A percentile compares a stretch with the other conserved stretches of the same genome.
These are phyloP conservation scores for Coemansia sp. DNA, from an alignment of 192 early-diverging fungal species.

Conservation along the genomic window DNA sequence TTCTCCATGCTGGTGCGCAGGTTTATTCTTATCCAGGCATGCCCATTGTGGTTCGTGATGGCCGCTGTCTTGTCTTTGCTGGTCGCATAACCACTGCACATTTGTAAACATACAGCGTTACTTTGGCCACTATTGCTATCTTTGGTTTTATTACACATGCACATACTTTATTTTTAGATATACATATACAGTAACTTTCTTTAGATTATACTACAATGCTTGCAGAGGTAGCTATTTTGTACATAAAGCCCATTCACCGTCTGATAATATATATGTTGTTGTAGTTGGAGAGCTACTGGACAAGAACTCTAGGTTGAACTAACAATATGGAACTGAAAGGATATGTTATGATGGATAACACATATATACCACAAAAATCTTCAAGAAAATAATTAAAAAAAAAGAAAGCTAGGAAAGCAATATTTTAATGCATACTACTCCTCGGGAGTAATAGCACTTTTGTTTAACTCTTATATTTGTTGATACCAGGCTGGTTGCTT, in stretches of 20 bases:
- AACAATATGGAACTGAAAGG: too few relatives aligned
- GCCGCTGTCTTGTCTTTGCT: constrained; percentile 39
- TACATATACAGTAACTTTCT: not conserved
- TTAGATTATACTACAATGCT: not conserved
- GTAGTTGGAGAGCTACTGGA: too few relatives aligned
- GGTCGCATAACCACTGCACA: constrained; percentile 20
- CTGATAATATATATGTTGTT: too few relatives aligned
- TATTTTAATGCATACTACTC: too few relatives aligned
- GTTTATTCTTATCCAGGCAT: constrained; percentile 36
- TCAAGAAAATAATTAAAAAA: too few relatives aligned
- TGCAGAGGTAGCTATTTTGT: not conserved
- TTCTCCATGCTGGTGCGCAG: constrained; percentile 26
- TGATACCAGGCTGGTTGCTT: too few relatives aligned
- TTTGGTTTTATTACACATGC: not conserved
- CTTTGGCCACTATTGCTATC: not conserved
- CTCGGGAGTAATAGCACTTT: too few relatives aligned
- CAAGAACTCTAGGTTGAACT: too few relatives aligned
- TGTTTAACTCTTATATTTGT: too few relatives aligned
- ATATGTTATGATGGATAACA: too few relatives aligned
- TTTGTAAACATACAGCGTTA: not conserved
- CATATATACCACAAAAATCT: too few relatives aligned
- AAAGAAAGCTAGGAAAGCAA: too few relatives aligned
- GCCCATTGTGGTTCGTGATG: constrained; percentile 46
- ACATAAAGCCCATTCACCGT: not conserved
- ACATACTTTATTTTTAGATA: not conserved